Conservation (phyloP, 345 rosid genomes). For the Eucalyptus tenuipes region DNA sequence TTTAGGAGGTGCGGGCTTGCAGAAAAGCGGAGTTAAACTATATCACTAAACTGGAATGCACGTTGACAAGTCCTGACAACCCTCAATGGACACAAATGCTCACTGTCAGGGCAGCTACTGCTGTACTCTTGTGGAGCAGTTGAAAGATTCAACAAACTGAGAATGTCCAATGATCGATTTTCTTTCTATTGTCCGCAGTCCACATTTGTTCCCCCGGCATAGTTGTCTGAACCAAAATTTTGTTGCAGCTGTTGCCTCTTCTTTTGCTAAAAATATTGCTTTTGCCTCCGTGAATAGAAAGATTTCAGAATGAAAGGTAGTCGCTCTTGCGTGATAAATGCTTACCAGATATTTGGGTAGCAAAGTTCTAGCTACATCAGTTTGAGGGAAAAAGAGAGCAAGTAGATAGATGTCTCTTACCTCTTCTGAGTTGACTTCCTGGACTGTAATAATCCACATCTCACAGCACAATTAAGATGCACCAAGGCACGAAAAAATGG, state of each 20-base stretch:
- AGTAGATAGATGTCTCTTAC: conserved; percentile 2
- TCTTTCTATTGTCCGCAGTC: conserved; percentile 12
- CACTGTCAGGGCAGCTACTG: conserved; percentile 18
- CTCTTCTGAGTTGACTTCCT: conserved; percentile 46
- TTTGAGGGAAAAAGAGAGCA: neutral
- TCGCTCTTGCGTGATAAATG: neutral
- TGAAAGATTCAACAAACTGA: conserved; percentile 49
- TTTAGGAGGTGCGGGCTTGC: neutral
- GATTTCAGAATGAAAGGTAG: neutral
- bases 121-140: conserved; percentile 13
- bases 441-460: conserved; percentile 12
- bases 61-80: neutral
- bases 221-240: conserved; percentile 16
- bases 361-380: neutral
- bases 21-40: neutral
- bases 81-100: neutral
- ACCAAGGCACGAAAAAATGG: neutral
- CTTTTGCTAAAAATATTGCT: conserved; percentile 79
- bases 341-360: neutral
- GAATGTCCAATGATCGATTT: conserved; percentile 63
- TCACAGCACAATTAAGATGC: neutral
- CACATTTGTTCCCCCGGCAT: conserved; percentile 6
- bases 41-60: neutral
- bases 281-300: conserved; percentile 40
- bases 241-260: conserved; percentile 40